Base-by-base conservation (phyloP, 495 filamentous ascomycete species). In the Penicillium cinerascens region DNA sequence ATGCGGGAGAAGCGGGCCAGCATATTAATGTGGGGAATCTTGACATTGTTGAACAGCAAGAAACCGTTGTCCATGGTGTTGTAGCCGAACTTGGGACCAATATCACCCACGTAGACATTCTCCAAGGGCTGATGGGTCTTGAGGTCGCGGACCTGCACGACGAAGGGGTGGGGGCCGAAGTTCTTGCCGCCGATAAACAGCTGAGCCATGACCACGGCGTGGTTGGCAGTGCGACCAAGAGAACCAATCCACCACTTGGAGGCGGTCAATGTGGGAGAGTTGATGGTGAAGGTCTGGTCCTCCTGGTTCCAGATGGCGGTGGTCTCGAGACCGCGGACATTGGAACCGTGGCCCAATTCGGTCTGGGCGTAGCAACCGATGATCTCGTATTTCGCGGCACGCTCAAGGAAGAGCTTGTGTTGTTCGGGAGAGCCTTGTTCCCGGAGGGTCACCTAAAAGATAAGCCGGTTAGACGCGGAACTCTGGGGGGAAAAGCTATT, bases 201-300 rank as follows among this genome's bases (percentile, higher is more conserved):
- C 60, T 88, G 83, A 11, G 87, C 87, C 82, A 89, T 85, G 1
- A 91, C 87, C 22, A 86, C 80, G 0, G 87, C 86, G 67, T 88
- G 79, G 55, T 87, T 90, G 17, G 87, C 86, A 9, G 83, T 81
- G n/a, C 81, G 68, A 42, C 87, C 87, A 6, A 89, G 72, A 21
- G 82, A 84, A 0, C 87, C 87, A 59, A 88, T 87, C 87, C 87
- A 90, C 86, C 86, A 91, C 63, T 91, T 91, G 35, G 81, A 82
- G 15, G 84, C 77, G 9, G 85, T 88, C 47, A 87, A 70, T 47
- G 77, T 69, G 0, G 87, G 87, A 0, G 83, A 85, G 58, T 86
- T 79, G 43, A 91, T 78, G 41, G 73, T 81, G 66, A 89, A 89
- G 5, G 82, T 86, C 68, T 87, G 83, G 58, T 86, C 79, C 13